Evolutionary conservation across 2,329 filamentous ascomycete species (phyloP).

Genomic region (Botrytis squamosa): DNA sequence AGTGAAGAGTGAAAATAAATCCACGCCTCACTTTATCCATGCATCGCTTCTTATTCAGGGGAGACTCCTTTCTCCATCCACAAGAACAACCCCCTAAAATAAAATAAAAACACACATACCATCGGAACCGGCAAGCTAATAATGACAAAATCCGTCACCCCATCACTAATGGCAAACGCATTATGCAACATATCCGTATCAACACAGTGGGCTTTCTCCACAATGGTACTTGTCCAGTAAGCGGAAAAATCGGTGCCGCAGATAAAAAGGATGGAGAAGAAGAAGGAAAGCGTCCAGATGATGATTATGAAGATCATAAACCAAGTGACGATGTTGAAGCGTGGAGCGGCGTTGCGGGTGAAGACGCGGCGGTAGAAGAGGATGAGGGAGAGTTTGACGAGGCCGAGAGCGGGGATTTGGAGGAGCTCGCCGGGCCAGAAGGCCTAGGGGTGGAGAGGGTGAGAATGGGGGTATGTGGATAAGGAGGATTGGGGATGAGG

Average conservation of each 20-base stretch:
- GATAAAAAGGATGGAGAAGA: slow-evolving; percentile 19
- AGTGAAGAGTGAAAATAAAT: background rate
- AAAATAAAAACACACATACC: background rate
- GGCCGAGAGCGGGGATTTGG: slow-evolving; percentile 15
- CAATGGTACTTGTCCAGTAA: slow-evolving; percentile 13
- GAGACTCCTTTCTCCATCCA: background rate
- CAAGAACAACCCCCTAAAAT: background rate
- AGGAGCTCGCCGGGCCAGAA: slow-evolving; percentile 18
- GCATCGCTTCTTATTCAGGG: background rate
- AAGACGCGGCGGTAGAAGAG: slow-evolving; percentile 20
- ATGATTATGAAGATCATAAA: background rate
- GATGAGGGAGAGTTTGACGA: slow-evolving; percentile 20
- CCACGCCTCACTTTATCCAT: background rate
- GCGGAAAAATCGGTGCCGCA: background rate
- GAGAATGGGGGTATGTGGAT: background rate
- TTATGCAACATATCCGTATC: slow-evolving; percentile 15
- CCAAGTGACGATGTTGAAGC: slow-evolving; percentile 11
- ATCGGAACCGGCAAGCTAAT: slow-evolving; percentile 15
- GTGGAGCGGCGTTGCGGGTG: background rate
- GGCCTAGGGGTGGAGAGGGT: background rate
- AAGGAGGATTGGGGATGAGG: no score
- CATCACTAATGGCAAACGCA: slow-evolving; percentile 20
- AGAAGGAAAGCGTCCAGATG: slow-evolving; percentile 11
- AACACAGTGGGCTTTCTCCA: slow-evolving; percentile 17
- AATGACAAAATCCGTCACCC: slow-evolving; percentile 12